Evolutionary conservation across 768 basidiomycete genomes (phyloP).

Genomic region (Russula sp.): DNA sequence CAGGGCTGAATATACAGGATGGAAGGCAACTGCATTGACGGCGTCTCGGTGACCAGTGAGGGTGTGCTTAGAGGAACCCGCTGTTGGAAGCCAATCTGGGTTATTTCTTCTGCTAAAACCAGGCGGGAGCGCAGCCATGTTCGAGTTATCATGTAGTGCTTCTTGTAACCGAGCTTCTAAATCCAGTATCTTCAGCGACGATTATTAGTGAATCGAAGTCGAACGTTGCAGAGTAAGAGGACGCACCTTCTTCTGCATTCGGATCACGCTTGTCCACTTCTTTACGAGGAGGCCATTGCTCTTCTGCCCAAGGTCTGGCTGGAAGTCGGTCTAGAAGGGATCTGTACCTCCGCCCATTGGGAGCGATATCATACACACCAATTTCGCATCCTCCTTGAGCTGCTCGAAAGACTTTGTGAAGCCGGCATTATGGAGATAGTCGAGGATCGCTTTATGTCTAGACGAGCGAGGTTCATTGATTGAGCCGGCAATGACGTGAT

Average conservation of each 20-base stretch:
- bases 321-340: constrained; percentile 25
- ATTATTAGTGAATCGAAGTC: not conserved
- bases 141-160: constrained; percentile 41
- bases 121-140: constrained; percentile 27
- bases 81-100: constrained; percentile 47
- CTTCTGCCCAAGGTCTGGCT: constrained; percentile 26
- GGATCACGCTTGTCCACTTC: constrained; percentile 25
- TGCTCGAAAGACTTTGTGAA: constrained; percentile 31
- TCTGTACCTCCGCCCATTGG: not conserved
- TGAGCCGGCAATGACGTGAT: not conserved
- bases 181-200: constrained; percentile 45
- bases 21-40: constrained; percentile 46
- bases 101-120: constrained; percentile 31
- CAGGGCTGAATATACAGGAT: constrained; percentile 44
- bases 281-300: constrained; percentile 22
- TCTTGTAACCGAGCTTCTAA: constrained; percentile 48
- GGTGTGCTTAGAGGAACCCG: constrained; percentile 33
- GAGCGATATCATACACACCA: constrained; percentile 5
- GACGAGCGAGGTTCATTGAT: not conserved
- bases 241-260: constrained; percentile 22
- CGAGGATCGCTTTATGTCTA: constrained; percentile 34
- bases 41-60: constrained; percentile 42
- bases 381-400: constrained; percentile 27
- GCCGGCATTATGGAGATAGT: constrained; percentile 30
- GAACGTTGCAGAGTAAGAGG: not conserved